Base-by-base conservation (phyloP, 2,329 filamentous ascomycete species). In the Epichloe brachyelytri region DNA sequence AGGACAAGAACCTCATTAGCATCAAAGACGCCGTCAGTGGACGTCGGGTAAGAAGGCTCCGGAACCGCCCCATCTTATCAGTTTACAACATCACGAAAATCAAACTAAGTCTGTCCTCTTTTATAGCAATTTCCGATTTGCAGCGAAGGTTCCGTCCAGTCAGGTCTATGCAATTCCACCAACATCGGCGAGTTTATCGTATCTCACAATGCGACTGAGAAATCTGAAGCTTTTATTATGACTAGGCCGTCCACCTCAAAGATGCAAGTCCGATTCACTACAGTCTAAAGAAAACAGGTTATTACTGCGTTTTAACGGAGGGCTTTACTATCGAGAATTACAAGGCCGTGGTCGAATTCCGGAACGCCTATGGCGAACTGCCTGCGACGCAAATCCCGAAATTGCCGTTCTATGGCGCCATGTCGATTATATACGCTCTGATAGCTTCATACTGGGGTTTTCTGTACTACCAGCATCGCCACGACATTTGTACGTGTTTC, bases 351-450 rank as follows among this genome's bases (percentile, higher is more conserved):
- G 84, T 93, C 43, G 90, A 93, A 61, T 98, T 97, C 68, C 83
- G 90, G 55, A 97, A 98, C 68, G 86, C 93, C 3, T 98, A 94
- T 64, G 93, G 93, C 64, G 91, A 98, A 72, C 82, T 98, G 51
- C 87, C 90, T 5, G 93, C 89, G 7, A 89, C 89, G 2, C 91
- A 98, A 67, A 96, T 98, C 57, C 86, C 94, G 19, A 98, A 98
- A 68, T 75, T 98, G 53, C 91, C 93, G 2, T 98, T 98, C 66
- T 98, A 98, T 63, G 93, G 91, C 45, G 91, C 86, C 52, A 82
- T 97, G 58, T 91, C 90, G 0, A 90, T 98, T 56, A 80, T 95
- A 34, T 98, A 98, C 68, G 89, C 89, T 47, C 78, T 97, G 19
- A 80, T 97, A 58, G 83, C 82, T 58, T 78, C 81, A 65, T 85